These are phyloP conservation scores for Gentiana straminea DNA, from an alignment of 257 asterid genomes.

Conservation along the genomic window DNA sequence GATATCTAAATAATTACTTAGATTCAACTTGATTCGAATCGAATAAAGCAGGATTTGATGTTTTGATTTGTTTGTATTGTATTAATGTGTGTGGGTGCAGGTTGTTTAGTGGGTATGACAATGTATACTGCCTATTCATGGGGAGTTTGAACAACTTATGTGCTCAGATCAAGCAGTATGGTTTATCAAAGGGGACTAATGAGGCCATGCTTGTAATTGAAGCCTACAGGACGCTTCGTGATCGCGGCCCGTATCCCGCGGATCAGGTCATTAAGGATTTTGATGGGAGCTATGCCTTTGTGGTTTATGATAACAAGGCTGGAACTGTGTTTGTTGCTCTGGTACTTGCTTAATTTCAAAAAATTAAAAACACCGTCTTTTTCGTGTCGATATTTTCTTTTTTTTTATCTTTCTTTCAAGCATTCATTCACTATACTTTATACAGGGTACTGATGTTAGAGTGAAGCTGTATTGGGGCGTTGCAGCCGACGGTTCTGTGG, in stretches of 20 bases:
- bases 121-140: constrained; percentile 56
- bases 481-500: constrained; percentile 82
- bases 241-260: constrained; percentile 87
- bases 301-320: constrained; percentile 52
- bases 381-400: background rate
- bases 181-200: constrained; percentile 47
- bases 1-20: no score
- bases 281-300: constrained; percentile 72
- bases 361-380: no score
- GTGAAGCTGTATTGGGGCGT: constrained; percentile 82
- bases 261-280: constrained; percentile 80
- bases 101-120: constrained; percentile 67
- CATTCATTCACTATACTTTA: background rate
- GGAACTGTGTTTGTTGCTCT: constrained; percentile 74
- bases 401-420: background rate
- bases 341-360: constrained; percentile 16
- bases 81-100: constrained; percentile 14
- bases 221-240: constrained; percentile 70
- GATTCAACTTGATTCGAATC: no score
- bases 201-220: constrained; percentile 81
- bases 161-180: constrained; percentile 59
- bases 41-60: no score
- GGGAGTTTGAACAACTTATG: constrained; percentile 70
- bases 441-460: constrained; percentile 74
- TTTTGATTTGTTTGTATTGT: no score